phyloP scores from a whole-genome alignment of 2,329 filamentous ascomycete genomes.

The Drechslerella stenobrocha region DNA sequence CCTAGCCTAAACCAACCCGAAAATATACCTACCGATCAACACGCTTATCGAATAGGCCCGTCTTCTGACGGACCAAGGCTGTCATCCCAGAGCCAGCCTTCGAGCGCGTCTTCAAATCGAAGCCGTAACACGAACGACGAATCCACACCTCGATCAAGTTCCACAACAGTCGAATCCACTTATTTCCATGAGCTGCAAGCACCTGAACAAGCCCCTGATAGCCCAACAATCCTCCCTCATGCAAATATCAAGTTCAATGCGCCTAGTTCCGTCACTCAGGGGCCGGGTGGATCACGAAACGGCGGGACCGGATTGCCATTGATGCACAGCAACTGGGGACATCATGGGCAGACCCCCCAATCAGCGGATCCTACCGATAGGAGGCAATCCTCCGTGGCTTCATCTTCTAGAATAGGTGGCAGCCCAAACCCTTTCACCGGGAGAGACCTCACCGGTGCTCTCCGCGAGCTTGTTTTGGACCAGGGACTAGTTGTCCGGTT shows the following conservation, averaged over 20 bases:
- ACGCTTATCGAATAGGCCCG: slow-evolving; percentile 16
- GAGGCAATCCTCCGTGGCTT: slow-evolving; percentile 29
- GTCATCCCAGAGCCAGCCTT: slow-evolving; percentile 9
- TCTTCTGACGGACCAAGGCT: slow-evolving; percentile 24
- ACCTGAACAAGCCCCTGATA: slow-evolving; percentile 43
- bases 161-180: slow-evolving; percentile 29
- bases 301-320: slow-evolving; percentile 15
- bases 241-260: slow-evolving; percentile 33
- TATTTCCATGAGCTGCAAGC: slow-evolving; percentile 35
- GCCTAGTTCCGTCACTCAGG: slow-evolving; percentile 17
- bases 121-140: slow-evolving; percentile 33
- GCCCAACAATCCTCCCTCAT: slow-evolving; percentile 28
- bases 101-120: neutral
- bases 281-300: neutral
- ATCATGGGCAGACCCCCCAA: slow-evolving; percentile 19
- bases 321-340: slow-evolving; percentile 26
- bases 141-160: slow-evolving; percentile 31
- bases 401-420: slow-evolving; percentile 23
- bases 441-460: slow-evolving; percentile 34
- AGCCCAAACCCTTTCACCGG: slow-evolving; percentile 39
- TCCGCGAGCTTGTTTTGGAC: slow-evolving; percentile 33
- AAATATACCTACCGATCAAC: slow-evolving; percentile 15
- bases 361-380: slow-evolving; percentile 5
- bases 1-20: slow-evolving; percentile 24
- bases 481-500: slow-evolving; percentile 33